These are phyloP conservation scores for Hypoxylon lenormandii DNA, from an alignment of 495 filamentous ascomycete species.

Conservation along the genomic window DNA sequence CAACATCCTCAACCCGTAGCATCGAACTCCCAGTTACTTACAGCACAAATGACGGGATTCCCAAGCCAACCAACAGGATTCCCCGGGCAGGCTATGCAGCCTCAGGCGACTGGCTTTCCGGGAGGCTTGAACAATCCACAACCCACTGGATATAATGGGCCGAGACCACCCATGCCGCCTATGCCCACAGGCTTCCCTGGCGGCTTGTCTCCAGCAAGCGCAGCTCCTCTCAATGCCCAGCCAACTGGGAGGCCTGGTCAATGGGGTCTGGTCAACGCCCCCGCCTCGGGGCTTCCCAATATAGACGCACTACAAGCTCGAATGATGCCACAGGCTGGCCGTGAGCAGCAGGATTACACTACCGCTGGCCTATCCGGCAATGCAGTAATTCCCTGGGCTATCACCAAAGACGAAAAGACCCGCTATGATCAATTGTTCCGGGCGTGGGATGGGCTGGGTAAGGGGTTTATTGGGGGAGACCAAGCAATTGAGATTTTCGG, in stretches of 20 bases:
- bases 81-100: constrained; percentile 62
- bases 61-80: constrained; percentile 66
- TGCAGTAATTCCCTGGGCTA: constrained; percentile 96
- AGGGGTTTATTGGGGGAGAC: constrained; percentile 91
- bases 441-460: constrained; percentile 94
- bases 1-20: constrained; percentile 87
- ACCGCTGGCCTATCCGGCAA: constrained; percentile 89
- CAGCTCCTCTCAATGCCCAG: constrained; percentile 81
- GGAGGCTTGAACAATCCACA: constrained; percentile 63
- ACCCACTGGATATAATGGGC: constrained; percentile 74
- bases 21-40: constrained; percentile 79
- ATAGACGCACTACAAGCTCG: constrained; percentile 92
- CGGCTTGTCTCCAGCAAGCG: constrained; percentile 72
- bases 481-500: constrained; percentile 97
- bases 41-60: constrained; percentile 80
- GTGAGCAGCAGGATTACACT: constrained; percentile 87
- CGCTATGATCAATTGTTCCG: constrained; percentile 96
- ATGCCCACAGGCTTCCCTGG: constrained; percentile 88
- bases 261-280: constrained; percentile 97
- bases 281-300: constrained; percentile 87
- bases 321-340: constrained; percentile 97
- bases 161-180: constrained; percentile 89
- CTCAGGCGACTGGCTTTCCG: constrained; percentile 69
- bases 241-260: constrained; percentile 97
- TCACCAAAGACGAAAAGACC: constrained; percentile 98